A percentile compares a stretch with the other conserved stretches of the same genome.
These are phyloP conservation scores for Lepidium campestre DNA, from an alignment of 441 rosid genomes.

Conservation along the genomic window DNA sequence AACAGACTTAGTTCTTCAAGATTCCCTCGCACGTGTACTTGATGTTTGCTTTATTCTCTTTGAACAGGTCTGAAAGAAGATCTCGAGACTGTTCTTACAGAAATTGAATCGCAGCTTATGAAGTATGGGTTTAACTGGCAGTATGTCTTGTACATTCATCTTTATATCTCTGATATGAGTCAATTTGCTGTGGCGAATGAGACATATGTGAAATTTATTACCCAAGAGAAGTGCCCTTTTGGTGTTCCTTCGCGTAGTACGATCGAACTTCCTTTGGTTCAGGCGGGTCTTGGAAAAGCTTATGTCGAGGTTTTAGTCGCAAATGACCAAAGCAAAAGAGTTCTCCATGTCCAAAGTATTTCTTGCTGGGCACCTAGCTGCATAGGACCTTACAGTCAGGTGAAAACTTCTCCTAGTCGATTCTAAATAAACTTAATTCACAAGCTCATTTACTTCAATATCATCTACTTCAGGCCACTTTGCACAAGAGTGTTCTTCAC, in stretches of 20 bases:
- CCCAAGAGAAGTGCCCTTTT: slow-evolving; percentile 78
- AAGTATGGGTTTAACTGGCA: slow-evolving; percentile 62
- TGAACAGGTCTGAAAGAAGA: slow-evolving; percentile 70
- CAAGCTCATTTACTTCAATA: background rate
- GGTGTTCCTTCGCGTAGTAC: slow-evolving; percentile 99
- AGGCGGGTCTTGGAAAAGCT: slow-evolving; percentile 71
- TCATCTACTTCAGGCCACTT: slow-evolving; percentile 58
- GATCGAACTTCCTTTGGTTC: slow-evolving; percentile 76
- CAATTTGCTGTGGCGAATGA: slow-evolving; percentile 73
- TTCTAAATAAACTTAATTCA: background rate
- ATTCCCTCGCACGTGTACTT: background rate
- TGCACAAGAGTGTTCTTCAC: slow-evolving; percentile 71
- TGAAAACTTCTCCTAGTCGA: slow-evolving; percentile 8
- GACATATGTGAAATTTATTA: slow-evolving; percentile 76
- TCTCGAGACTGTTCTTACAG: slow-evolving; percentile 47
- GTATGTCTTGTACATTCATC: slow-evolving; percentile 79
- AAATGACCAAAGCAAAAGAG: slow-evolving; percentile 66
- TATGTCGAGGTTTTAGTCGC: slow-evolving; percentile 77
- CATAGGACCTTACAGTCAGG: slow-evolving; percentile 99
- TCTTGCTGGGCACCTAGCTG: slow-evolving; percentile 99
- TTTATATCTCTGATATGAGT: slow-evolving; percentile 79
- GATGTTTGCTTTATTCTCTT: slow-evolving; percentile 1
- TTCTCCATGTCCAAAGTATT: slow-evolving; percentile 92
- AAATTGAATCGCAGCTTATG: slow-evolving; percentile 56
- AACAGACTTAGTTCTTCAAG: background rate